phyloP scores from a whole-genome alignment of 148 eudicot genomes.

The Diospyros lotus region DNA sequence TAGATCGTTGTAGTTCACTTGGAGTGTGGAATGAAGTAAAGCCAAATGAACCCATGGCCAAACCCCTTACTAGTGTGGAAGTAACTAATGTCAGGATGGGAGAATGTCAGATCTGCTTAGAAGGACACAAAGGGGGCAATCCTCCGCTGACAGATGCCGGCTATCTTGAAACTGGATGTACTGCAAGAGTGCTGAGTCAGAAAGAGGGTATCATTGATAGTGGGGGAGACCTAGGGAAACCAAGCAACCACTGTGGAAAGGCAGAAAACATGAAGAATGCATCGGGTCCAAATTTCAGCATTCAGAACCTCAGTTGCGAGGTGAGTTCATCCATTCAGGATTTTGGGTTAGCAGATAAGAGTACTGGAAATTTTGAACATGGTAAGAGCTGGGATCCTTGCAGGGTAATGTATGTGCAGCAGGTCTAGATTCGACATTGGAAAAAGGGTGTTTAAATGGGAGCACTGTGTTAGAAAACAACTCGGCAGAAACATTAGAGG shows the following conservation, averaged over 20 bases:
- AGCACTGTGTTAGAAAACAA: slow-evolving; percentile 39
- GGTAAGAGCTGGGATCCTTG: slow-evolving; percentile 50
- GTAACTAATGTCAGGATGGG: slow-evolving; percentile 23
- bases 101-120: slow-evolving; percentile 19
- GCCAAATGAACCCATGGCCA: slow-evolving; percentile 2
- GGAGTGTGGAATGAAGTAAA: slow-evolving; percentile 21
- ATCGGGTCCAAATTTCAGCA: slow-evolving; percentile 24
- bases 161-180: slow-evolving; percentile 23
- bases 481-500: slow-evolving; percentile 54
- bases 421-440: slow-evolving; percentile 26
- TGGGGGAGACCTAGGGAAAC: slow-evolving; percentile 27
- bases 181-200: slow-evolving; percentile 24
- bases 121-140: slow-evolving; percentile 9
- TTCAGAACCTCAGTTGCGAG: slow-evolving; percentile 35
- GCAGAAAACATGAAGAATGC: slow-evolving; percentile 15
- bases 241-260: slow-evolving; percentile 16
- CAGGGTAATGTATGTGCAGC: slow-evolving; percentile 45
- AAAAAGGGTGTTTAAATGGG: slow-evolving; percentile 36
- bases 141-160: slow-evolving; percentile 7
- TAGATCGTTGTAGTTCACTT: slow-evolving; percentile 5
- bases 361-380: slow-evolving; percentile 35
- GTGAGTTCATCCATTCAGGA: slow-evolving; percentile 53
- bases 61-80: slow-evolving; percentile 18
- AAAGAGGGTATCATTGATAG: slow-evolving; percentile 24
- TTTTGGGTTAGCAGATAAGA: slow-evolving; percentile 36